Conservation (phyloP, 257 asterid species). For the Paraleonurus japonicus region DNA sequence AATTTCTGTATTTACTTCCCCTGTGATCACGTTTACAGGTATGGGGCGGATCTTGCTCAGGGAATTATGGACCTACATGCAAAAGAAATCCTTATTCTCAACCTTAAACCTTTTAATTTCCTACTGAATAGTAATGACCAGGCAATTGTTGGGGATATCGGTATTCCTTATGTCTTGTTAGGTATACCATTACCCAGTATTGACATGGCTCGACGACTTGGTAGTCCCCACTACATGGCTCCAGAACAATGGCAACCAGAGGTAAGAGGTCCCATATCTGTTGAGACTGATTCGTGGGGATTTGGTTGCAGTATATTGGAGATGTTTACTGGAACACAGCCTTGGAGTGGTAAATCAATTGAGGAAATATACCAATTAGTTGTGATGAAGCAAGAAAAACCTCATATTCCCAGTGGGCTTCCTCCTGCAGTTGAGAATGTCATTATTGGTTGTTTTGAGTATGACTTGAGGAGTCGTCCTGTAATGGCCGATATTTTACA, state of each 20-base stretch:
- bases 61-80: constrained; percentile 82
- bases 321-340: constrained; percentile 81
- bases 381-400: constrained; percentile 73
- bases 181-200: constrained; percentile 58
- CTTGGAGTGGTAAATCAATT: constrained; percentile 82
- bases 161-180: constrained; percentile 58
- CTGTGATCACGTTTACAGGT: constrained; percentile 40
- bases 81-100: constrained; percentile 69
- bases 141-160: constrained; percentile 72
- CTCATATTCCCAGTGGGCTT: constrained; percentile 72
- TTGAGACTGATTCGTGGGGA: constrained; percentile 95
- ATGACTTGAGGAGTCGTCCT: constrained; percentile 83
- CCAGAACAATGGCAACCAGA: constrained; percentile 97
- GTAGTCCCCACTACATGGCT: constrained; percentile 91
- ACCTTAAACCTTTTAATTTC: constrained; percentile 79
- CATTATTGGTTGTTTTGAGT: constrained; percentile 81
- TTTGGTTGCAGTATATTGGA: constrained; percentile 88
- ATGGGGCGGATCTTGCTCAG: constrained; percentile 78
- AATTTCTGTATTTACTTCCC: background rate
- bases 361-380: constrained; percentile 65
- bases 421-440: constrained; percentile 83
- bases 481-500: constrained; percentile 70
- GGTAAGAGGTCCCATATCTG: constrained; percentile 77
- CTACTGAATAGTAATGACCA: constrained; percentile 58
- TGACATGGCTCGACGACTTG: constrained; percentile 63